phyloP scores from a whole-genome alignment of 139 green algal species.

The Pedinophyceae sp. region DNA sequence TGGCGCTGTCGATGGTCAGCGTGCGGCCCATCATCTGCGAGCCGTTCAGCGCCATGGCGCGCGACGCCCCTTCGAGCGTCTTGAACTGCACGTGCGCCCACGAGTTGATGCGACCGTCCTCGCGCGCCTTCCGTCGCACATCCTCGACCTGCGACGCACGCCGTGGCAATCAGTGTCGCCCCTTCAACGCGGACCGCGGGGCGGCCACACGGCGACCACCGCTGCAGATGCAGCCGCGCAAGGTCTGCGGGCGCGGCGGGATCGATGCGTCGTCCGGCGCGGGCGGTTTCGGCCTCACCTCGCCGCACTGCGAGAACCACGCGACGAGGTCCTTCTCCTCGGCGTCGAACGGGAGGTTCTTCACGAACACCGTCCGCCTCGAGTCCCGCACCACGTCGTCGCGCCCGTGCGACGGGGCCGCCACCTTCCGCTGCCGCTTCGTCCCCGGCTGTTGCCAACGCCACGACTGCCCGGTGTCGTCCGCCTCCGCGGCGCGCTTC shows the following conservation, averaged over 20 bases:
- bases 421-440: conserved; percentile 21
- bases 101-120: conserved; percentile 8
- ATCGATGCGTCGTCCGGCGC: no score
- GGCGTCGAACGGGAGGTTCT: conserved; percentile 51
- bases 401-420: conserved; percentile 4
- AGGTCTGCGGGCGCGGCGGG: no score
- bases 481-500: no score
- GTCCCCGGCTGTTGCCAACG: conserved; percentile 30
- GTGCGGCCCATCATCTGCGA: conserved; percentile 34
- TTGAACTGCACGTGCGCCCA: conserved; percentile 52
- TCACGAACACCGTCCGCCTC: conserved; percentile 40
- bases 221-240: no score
- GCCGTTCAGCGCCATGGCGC: conserved; percentile 30
- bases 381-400: conserved; percentile 41
- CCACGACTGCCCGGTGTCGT: conserved; percentile 18
- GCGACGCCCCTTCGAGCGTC: conserved; percentile 21
- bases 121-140: conserved; percentile 22
- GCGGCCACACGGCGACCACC: not conserved
- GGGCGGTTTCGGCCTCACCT: conserved; percentile 19
- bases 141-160: conserved; percentile 23
- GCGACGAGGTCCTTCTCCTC: conserved; percentile 40
- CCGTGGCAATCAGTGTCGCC: not conserved
- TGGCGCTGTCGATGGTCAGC: conserved; percentile 29
- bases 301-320: conserved; percentile 47
- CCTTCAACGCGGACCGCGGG: no score